These are phyloP conservation scores for Aspergillus calidoustus DNA, from an alignment of 2,329 filamentous ascomycete genomes.

Conservation along the genomic window DNA sequence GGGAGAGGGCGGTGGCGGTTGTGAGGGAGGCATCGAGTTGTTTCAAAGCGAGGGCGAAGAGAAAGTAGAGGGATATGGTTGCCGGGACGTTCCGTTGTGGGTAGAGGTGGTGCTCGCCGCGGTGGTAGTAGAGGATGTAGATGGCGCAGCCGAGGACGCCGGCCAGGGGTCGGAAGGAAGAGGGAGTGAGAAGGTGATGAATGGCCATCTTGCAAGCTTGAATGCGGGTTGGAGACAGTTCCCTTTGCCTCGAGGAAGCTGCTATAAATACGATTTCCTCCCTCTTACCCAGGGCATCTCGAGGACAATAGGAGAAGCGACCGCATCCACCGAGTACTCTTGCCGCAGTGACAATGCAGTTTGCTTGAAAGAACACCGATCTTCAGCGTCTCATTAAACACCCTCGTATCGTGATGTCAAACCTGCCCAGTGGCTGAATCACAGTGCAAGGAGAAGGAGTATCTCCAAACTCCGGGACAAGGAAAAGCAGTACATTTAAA, in stretches of 20 bases:
- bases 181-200: not conserved
- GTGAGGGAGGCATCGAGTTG: not conserved
- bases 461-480: not conserved
- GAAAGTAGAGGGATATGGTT: not conserved
- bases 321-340: no score
- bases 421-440: not conserved
- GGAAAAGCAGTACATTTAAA: not conserved
- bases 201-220: not conserved
- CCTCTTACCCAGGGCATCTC: no score
- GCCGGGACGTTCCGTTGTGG: not conserved
- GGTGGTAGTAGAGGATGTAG: not conserved
- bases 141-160: not conserved
- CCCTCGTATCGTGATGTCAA: no score
- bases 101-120: not conserved
- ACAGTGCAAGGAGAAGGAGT: not conserved
- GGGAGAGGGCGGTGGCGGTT: not conserved
- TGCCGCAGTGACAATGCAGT: no score
- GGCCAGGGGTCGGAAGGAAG: not conserved
- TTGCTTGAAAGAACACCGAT: no score
- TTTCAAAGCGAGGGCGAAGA: not conserved
- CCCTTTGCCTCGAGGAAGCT: not conserved
- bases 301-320: no score
- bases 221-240: no score
- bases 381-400: no score
- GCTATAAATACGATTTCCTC: not conserved